phyloP scores from a whole-genome alignment of 345 rosid genomes.

The Clausena lansium region DNA sequence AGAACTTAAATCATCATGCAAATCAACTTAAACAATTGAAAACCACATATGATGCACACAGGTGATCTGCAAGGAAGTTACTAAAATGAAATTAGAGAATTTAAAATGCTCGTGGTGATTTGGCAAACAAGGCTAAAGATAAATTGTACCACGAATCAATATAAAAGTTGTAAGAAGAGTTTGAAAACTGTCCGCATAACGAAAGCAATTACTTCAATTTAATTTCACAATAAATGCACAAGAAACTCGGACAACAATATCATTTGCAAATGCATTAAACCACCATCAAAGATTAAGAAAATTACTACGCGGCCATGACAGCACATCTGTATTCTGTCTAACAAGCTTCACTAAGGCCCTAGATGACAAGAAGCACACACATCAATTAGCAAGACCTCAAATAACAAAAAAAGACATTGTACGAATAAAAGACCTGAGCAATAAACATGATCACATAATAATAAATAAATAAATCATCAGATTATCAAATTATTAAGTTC shows the following conservation, averaged over 20 bases:
- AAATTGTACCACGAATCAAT: background rate
- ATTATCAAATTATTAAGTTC: background rate
- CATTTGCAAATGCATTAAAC: constrained; percentile 21
- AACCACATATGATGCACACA: background rate
- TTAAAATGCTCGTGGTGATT: background rate
- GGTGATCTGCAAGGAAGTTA: background rate
- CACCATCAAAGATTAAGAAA: constrained; percentile 36
- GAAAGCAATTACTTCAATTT: background rate
- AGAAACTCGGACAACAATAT: constrained; percentile 14
- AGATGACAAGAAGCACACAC: constrained; percentile 40
- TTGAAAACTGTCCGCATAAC: background rate
- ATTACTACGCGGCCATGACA: constrained; percentile 49
- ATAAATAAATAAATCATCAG: background rate
- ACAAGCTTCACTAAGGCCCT: constrained; percentile 58
- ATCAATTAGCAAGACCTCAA: constrained; percentile 36
- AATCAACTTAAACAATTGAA: background rate
- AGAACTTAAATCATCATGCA: background rate
- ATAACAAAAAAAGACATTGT: constrained; percentile 11
- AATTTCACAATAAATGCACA: constrained; percentile 10
- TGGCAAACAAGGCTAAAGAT: background rate
- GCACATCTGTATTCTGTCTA: constrained; percentile 47
- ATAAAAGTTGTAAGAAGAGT: background rate
- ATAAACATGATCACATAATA: constrained; percentile 18
- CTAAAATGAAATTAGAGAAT: background rate
- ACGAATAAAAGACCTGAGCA: constrained; percentile 4